phyloP scores from a whole-genome alignment of 2,329 filamentous ascomycete genomes.

The Orbilia quercus region DNA sequence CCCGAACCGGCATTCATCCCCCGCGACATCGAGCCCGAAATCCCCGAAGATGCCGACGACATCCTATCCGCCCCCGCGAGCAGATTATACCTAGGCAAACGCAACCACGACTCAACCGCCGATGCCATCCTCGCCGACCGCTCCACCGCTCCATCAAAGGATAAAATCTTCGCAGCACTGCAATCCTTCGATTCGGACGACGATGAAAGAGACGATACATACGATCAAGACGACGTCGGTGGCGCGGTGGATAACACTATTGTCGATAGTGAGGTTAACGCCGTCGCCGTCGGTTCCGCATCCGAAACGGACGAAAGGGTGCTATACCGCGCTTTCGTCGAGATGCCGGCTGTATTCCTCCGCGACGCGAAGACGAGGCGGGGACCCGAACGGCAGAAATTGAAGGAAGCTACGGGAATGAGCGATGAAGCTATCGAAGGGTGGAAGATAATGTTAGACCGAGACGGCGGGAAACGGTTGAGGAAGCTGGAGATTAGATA shows the following conservation, averaged over 20 bases:
- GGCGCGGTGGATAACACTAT: constrained; percentile 79
- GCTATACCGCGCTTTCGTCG: constrained; percentile 78
- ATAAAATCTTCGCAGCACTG: constrained; percentile 86
- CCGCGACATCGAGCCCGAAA: background rate
- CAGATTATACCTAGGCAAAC: constrained; percentile 45
- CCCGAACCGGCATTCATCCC: background rate
- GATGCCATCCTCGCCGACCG: constrained; percentile 39
- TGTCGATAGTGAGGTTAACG: constrained; percentile 63
- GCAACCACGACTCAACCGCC: constrained; percentile 19
- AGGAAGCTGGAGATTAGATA: constrained; percentile 45
- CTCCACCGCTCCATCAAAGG: constrained; percentile 75
- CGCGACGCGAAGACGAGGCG: constrained; percentile 78
- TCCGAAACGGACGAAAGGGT: constrained; percentile 70
- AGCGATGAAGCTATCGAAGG: constrained; percentile 94
- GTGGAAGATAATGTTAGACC: constrained; percentile 70
- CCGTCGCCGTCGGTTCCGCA: background rate
- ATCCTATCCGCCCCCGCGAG: constrained; percentile 18
- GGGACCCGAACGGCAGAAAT: constrained; percentile 70
- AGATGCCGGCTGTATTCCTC: constrained; percentile 74
- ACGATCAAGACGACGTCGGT: constrained; percentile 89
- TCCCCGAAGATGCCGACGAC: constrained; percentile 29
- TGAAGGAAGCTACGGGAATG: constrained; percentile 84
- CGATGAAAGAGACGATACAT: constrained; percentile 95
- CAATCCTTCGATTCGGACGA: constrained; percentile 92
- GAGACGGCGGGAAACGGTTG: constrained; percentile 41